These are phyloP conservation scores for Phlebiopsis gigantea DNA, from an alignment of 768 basidiomycete species.

Conservation along the genomic window DNA sequence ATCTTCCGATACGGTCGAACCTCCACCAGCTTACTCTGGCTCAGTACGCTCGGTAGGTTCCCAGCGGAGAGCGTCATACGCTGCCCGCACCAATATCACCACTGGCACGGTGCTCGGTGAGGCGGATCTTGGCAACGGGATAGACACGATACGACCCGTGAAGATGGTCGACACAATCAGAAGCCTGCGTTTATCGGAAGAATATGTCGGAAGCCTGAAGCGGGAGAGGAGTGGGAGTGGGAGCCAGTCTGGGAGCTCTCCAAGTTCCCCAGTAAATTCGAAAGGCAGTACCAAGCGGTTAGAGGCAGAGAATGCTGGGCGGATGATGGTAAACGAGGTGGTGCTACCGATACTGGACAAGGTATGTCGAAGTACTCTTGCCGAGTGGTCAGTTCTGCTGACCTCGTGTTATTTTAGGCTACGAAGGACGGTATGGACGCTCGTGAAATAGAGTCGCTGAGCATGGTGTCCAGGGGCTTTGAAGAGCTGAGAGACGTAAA, in stretches of 20 bases:
- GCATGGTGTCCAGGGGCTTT: conserved; percentile 88
- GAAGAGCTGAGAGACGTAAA: conserved; percentile 78
- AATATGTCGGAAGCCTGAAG: conserved; percentile 72
- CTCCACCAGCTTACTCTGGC: conserved; percentile 71
- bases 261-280: conserved; percentile 42
- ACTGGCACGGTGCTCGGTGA: conserved; percentile 75
- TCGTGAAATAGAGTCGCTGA: conserved; percentile 80
- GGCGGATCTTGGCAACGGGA: conserved; percentile 81
- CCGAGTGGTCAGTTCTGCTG: background rate
- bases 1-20: conserved; percentile 39
- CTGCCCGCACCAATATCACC: conserved; percentile 57
- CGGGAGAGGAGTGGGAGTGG: conserved; percentile 6
- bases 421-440: conserved; percentile 85
- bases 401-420: conserved; percentile 35
- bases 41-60: conserved; percentile 45
- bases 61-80: conserved; percentile 62
- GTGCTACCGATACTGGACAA: conserved; percentile 74
- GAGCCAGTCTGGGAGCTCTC: conserved; percentile 24
- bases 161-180: conserved; percentile 84
- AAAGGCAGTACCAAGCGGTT: conserved; percentile 40
- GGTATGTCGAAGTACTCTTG: conserved; percentile 38
- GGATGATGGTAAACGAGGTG: conserved; percentile 73
- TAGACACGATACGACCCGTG: conserved; percentile 89
- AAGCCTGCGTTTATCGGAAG: conserved; percentile 71
- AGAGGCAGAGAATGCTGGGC: conserved; percentile 61